Conservation (phyloP, 805 yeast genomes). For the Zygosaccharomyces bisporus region DNA sequence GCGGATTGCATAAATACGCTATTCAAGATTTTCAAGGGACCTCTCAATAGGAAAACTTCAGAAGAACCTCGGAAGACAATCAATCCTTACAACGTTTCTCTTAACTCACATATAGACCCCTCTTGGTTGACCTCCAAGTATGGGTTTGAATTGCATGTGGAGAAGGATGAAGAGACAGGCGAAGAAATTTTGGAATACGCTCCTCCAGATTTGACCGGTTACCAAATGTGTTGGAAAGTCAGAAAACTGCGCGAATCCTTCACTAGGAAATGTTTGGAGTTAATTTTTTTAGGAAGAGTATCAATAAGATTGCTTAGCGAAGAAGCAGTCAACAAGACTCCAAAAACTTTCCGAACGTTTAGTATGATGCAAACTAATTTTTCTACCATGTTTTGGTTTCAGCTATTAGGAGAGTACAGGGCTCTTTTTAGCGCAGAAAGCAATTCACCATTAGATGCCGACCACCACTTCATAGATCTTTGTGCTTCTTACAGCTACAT, state of each 20-base stretch:
- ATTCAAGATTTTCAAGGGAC: constrained; percentile 63
- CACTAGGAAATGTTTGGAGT: constrained; percentile 52
- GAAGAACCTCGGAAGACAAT: constrained; percentile 53
- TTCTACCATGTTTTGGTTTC: constrained; percentile 31
- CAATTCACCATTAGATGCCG: constrained; percentile 22
- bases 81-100: constrained; percentile 44
- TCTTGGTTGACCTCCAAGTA: constrained; percentile 47
- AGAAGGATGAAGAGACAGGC: constrained; percentile 27
- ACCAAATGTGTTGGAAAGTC: constrained; percentile 33
- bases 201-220: constrained; percentile 47
- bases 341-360: constrained; percentile 29
- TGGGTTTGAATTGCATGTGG: constrained; percentile 39
- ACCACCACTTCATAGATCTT: constrained; percentile 41
- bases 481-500: constrained; percentile 48
- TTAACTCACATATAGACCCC: constrained; percentile 58
- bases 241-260: constrained; percentile 45
- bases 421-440: constrained; percentile 25
- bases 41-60: constrained; percentile 44
- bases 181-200: constrained; percentile 33
- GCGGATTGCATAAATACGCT: constrained; percentile 58
- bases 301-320: constrained; percentile 21
- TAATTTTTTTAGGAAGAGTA: constrained; percentile 43
- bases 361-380: constrained; percentile 25
- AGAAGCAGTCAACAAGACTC: constrained; percentile 10
- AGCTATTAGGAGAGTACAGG: constrained; percentile 32